Evolutionary conservation across 106 monocot genomes (phyloP).

Genomic region (Agapanthus africanus): DNA sequence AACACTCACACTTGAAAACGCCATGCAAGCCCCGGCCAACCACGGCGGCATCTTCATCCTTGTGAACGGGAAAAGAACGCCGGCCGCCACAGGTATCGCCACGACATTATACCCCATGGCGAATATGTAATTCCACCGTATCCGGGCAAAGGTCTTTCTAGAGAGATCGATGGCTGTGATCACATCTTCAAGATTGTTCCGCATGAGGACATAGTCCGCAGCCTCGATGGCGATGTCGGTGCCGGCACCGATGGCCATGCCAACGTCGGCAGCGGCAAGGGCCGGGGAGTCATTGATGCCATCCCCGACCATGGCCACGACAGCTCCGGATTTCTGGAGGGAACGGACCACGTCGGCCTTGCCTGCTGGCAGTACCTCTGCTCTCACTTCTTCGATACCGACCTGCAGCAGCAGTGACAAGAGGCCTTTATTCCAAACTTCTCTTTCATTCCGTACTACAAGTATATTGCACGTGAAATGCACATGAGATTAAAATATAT

Average conservation of each 20-base stretch:
- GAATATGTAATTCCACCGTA: conserved; percentile 82
- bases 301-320: conserved; percentile 94
- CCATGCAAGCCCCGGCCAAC: conserved; percentile 94
- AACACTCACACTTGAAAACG: conserved; percentile 83
- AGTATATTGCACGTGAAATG: background rate
- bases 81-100: conserved; percentile 81
- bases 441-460: background rate
- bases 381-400: conserved; percentile 82
- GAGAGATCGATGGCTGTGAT: conserved; percentile 96
- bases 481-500: background rate
- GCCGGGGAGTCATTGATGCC: conserved; percentile 98
- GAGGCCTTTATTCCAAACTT: background rate
- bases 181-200: conserved; percentile 84
- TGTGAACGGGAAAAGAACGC: conserved; percentile 72
- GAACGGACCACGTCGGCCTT: conserved; percentile 64
- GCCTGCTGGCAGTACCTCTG: conserved; percentile 85
- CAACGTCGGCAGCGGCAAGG: conserved; percentile 77
- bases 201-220: conserved; percentile 84
- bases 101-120: conserved; percentile 84
- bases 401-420: conserved; percentile 27
- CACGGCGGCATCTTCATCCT: conserved; percentile 75
- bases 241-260: conserved; percentile 92
- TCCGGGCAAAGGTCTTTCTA: conserved; percentile 74
- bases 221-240: conserved; percentile 94
- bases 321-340: conserved; percentile 52